Evolutionary conservation across 495 filamentous ascomycete genomes (phyloP).

Genomic region (Bathelium albidoporum): DNA sequence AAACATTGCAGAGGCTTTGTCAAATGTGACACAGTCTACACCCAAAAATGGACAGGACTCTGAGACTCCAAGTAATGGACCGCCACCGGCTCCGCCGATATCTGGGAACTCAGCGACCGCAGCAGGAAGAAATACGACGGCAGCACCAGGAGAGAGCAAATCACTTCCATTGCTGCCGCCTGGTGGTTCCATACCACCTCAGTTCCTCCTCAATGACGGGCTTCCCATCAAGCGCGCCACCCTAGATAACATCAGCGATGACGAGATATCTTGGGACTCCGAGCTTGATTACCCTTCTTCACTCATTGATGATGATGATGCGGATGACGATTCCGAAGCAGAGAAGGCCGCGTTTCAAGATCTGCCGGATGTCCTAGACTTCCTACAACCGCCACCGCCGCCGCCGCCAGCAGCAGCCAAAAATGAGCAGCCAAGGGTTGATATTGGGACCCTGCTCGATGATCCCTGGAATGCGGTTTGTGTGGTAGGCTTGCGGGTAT

Average conservation of each 20-base stretch:
- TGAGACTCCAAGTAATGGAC: neutral
- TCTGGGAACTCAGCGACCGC: neutral
- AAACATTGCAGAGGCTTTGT: too few species aligned
- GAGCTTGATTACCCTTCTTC: conserved; percentile 22
- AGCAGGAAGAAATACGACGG: neutral
- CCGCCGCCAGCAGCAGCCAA: neutral
- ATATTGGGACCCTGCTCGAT: conserved; percentile 24
- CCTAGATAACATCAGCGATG: conserved; percentile 8
- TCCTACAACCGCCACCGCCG: neutral
- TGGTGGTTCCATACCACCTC: neutral
- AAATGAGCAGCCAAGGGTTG: too few species aligned
- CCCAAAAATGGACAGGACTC: neutral
- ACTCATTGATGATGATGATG: neutral
- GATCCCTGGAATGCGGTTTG: conserved; percentile 82
- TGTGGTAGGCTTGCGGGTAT: conserved; percentile 68
- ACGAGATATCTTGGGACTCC: conserved; percentile 30
- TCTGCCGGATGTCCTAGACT: neutral
- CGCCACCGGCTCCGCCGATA: neutral
- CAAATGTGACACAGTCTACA: neutral
- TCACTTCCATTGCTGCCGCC: neutral
- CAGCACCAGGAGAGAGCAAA: neutral
- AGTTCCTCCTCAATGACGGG: neutral
- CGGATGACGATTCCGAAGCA: conserved; percentile 10
- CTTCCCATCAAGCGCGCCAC: neutral
- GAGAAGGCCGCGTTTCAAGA: conserved; percentile 12